Percentiles rank a stretch among this genome's conserved stretches.
Evolutionary conservation across 371 early-diverging fungal genomes (phyloP).

Genomic region (Capillidium heterosporum): DNA sequence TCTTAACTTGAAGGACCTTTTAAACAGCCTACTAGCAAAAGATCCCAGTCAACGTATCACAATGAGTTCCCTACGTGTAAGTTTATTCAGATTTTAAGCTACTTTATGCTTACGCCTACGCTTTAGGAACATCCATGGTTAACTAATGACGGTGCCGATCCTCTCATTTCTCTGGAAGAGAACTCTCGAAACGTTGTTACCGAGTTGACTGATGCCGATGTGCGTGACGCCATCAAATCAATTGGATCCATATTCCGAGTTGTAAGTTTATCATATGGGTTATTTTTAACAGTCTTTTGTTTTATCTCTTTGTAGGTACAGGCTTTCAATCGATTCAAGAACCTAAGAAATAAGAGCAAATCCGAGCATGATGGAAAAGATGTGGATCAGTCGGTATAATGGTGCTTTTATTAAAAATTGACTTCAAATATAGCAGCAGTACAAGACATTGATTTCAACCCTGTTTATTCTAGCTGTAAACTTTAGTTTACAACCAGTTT

Average conservation of each 20-base stretch:
- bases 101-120: neutral
- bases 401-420: too few species aligned
- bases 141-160: slow-evolving; percentile 42
- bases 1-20: slow-evolving; percentile 32
- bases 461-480: too few species aligned
- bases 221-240: slow-evolving; percentile 52
- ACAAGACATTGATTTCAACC: too few species aligned
- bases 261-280: slow-evolving; percentile 9
- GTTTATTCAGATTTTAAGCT: slow-evolving; percentile 2
- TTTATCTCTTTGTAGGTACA: neutral
- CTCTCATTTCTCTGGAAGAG: slow-evolving; percentile 47
- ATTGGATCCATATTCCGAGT: slow-evolving; percentile 18
- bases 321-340: neutral
- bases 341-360: neutral
- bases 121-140: slow-evolving; percentile 69
- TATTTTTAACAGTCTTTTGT: neutral
- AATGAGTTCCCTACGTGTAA: slow-evolving; percentile 49
- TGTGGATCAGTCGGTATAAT: too few species aligned
- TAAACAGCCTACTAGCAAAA: slow-evolving; percentile 57
- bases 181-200: slow-evolving; percentile 48
- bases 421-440: too few species aligned
- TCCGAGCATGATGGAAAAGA: neutral
- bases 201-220: slow-evolving; percentile 71
- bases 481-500: too few species aligned
- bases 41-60: slow-evolving; percentile 61